Evolutionary conservation across 164 flowering plant species (phyloP), one percentile per base, ranked within the genome.

Genomic region (Hamamelis virginiana): DNA sequence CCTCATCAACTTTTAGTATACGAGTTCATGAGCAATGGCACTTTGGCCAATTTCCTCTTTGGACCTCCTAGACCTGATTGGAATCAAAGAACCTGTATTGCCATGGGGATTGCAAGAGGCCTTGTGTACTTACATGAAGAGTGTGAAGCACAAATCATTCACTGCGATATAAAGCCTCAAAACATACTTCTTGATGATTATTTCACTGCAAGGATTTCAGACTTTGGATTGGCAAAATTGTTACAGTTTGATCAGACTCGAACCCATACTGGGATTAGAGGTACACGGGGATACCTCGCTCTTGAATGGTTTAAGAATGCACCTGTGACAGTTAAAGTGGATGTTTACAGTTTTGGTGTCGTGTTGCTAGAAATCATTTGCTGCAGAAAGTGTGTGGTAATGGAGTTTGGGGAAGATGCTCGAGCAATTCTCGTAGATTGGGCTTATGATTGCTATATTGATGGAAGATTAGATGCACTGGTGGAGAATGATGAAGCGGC

Each of bases 101-200:
- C 45, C 9, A 21, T 5, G 15, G 67, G 67, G 28, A 67, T 73
- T 28, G 75, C 75, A 9, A 23, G 71, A 52, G 75, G 75, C 8
- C 63, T 73, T 13, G 23, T 63, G 25, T 73, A 73, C 57, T 46
- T 73, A 13, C 75, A 73, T 28, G 75, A 73, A 62, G 75, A n/a
- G n/a, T n/a, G n/a, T n/a, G n/a, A n/a, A n/a, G n/a, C n/a, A n/a
- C n/a, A n/a, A n/a, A n/a, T n/a, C n/a, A n/a, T n/a, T n/a, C n/a
- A n/a, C n/a, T n/a, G n/a, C n/a, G n/a, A n/a, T n/a, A n/a, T n/a
- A n/a, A n/a, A n/a, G n/a, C n/a, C n/a, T 23, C 75, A 66, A 26
- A 72, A 72, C 60, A 60, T 72, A 50, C 66, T 72, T 9, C 26
- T 72, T 9, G 70, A 72, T 46, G 70, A 66, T 19, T 15, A 14